Conservation (phyloP, 208 protist genomes). For the Acanthamoeba healyi region DNA sequence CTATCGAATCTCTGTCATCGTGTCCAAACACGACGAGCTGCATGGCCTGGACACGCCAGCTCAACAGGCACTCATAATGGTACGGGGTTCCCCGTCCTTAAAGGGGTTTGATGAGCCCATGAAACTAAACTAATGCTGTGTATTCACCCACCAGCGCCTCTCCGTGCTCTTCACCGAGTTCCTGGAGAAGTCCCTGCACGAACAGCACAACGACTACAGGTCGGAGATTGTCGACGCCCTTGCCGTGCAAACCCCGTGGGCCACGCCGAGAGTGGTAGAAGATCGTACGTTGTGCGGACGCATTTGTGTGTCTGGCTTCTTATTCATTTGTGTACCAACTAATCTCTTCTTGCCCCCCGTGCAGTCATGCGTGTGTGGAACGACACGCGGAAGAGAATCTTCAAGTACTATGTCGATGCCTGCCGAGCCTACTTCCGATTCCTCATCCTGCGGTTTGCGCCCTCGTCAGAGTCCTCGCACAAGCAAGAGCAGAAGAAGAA, state of each 20-base stretch:
- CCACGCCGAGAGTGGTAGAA: not conserved
- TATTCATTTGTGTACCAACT: no score
- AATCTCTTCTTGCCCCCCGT: no score
- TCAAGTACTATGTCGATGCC: slow-evolving; percentile 29
- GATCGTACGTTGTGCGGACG: slow-evolving; percentile 22
- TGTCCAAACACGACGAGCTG: slow-evolving; percentile 13
- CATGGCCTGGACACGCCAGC: not conserved
- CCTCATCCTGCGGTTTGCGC: slow-evolving; percentile 18
- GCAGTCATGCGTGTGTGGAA: slow-evolving; percentile 15
- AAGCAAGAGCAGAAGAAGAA: not conserved
- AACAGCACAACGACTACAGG: slow-evolving; percentile 27
- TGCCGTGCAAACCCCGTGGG: not conserved
- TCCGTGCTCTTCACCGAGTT: not conserved
- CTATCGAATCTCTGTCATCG: slow-evolving; percentile 33
- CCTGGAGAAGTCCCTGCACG: slow-evolving; percentile 21
- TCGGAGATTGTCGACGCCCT: not conserved
- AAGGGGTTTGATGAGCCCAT: no score
- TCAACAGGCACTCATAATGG: not conserved
- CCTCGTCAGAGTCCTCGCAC: not conserved
- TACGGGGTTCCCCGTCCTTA: not conserved
- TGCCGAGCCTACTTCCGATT: slow-evolving; percentile 35
- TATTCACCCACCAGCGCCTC: not conserved
- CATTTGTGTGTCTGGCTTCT: not conserved
- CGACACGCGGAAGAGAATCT: not conserved
- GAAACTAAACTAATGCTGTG: no score